Base-by-base conservation (phyloP, 177 flowering plant genomes). In the Telopea speciosissima region DNA sequence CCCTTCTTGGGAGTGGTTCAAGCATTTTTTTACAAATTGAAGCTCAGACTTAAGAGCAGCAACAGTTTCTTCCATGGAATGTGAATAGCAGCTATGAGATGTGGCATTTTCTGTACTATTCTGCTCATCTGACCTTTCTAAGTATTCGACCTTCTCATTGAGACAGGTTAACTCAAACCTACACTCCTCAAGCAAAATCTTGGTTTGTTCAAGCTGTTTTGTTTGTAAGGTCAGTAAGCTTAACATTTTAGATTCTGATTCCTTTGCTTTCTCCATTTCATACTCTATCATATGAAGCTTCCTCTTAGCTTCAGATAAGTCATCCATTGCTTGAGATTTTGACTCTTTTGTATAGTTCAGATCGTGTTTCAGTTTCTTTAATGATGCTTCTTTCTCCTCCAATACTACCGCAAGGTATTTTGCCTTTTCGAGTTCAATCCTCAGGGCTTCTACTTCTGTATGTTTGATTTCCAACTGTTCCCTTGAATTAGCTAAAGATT, bases 131-230 rank as follows among this genome's bases (percentile, higher is more conserved):
- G 70, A 67, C 24, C 24, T 69, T 40, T 75, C 82, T 72, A 71
- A 68, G 65, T 26, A 58, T 52, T 74, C 75, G 36, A 81, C 21
- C 72, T 78, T 82, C 33, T 79, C 70, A 0, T n/a, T 72, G 6
- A 91, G 83, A 25, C 79, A 78, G 40, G 68, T 40, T 0, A 79
- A 69, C 69, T 85, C 85, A 17, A 78, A 68, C 83, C 77, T 87
- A 8, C 88, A 80, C 66, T 88, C 91, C 72, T 84, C 88, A 12
- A 87, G 83, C 26, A 62, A 81, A 40, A 81, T 77, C 79, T 81
- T 85, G 40, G 86, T 73, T 62, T 85, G 72, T 79, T 89, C 93
- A 14, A 89, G 82, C 79, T 86, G 83, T 67, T 83, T 85, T 1
- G 87, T 87, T 42, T 79, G 86, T 1, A 73, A 62, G 12, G 59